Base-by-base conservation (phyloP, 805 yeast species). In the Gaillardinia entomophila region DNA sequence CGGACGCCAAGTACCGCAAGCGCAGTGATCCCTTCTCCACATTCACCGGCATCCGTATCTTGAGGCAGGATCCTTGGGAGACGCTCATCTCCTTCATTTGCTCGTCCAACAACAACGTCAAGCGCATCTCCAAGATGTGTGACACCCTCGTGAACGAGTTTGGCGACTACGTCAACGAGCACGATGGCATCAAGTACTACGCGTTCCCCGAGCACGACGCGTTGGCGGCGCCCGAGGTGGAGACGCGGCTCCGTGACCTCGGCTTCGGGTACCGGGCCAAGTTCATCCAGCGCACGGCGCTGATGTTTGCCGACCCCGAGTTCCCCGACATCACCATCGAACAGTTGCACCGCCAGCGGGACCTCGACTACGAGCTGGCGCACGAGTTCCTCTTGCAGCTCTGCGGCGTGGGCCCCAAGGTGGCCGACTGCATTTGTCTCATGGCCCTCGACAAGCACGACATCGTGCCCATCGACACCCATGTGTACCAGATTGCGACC, bases 61-160 rank as follows among this genome's bases (percentile, higher is more conserved):
- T 92, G 17, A 69, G 89, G 24, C 97, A 92, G 55, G 96, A 90
- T 42, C 97, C 98, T 0, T 92, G 97, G 97, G 98, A 92, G 45
- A 87, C 90, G 27, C 63, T 88, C 28, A 62, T 90, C 13, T 83
- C 92, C 2, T 92, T 90, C 43, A 92, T 92, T 8, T 92, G 97
- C 59, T 86, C 96, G 2, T 80, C 95, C n/a, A 92, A 92, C 56
- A 92, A 92, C 58, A 92, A 92, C 49, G 92, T 92, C 33, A 87
- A 90, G 49, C 68, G 98, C 24, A 92, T 92, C 28, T 82, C 95
- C 2, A 81, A 82, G 47, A 88, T 92, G 96, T 92, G 96, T 54
- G 86, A 85, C 41, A 71, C 71, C 28, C 60, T 92, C 24, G 81
- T 95, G 49, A 46, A 60, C 1, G 68, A 81, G 36, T 89, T 75